Evolutionary conservation across 352 stramenopile species (phyloP).

Genomic region (Phytopythium sindhum): DNA sequence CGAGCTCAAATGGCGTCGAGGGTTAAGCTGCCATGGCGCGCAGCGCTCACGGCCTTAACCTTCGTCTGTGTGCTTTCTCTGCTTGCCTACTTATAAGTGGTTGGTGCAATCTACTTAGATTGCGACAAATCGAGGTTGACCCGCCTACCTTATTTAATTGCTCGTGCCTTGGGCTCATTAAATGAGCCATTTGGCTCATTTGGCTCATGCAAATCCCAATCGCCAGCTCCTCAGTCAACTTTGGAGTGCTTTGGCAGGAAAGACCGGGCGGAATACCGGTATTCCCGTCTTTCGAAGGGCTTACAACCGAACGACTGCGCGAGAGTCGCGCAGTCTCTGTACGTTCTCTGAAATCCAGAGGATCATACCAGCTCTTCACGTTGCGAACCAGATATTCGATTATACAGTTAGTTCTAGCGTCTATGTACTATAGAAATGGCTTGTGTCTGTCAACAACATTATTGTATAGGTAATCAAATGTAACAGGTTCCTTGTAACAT

Average conservation of each 20-base stretch:
- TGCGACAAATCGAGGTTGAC: too few species aligned
- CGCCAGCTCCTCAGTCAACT: not conserved
- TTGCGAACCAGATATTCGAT: not conserved
- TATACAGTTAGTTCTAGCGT: not conserved
- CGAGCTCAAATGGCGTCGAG: too few species aligned
- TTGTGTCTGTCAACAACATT: not conserved
- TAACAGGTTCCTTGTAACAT: not conserved
- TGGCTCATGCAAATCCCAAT: too few species aligned
- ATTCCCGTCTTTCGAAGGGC: not conserved
- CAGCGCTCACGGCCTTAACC: too few species aligned
- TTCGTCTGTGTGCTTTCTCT: too few species aligned
- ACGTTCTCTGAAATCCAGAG: not conserved
- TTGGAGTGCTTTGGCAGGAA: not conserved
- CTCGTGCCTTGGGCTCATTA: too few species aligned
- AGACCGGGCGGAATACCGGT: not conserved
- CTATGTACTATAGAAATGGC: not conserved
- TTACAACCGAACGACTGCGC: not conserved
- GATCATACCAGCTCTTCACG: not conserved
- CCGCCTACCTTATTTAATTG: too few species aligned
- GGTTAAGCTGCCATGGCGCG: too few species aligned
- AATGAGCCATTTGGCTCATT: too few species aligned
- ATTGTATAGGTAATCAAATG: not conserved
- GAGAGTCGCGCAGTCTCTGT: not conserved
- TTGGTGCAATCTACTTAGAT: too few species aligned
- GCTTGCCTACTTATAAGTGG: too few species aligned